Evolutionary conservation across 176 grass and related monocot species (phyloP), one percentile per base, ranked within the genome.

Genomic region (Zea luxurians): DNA sequence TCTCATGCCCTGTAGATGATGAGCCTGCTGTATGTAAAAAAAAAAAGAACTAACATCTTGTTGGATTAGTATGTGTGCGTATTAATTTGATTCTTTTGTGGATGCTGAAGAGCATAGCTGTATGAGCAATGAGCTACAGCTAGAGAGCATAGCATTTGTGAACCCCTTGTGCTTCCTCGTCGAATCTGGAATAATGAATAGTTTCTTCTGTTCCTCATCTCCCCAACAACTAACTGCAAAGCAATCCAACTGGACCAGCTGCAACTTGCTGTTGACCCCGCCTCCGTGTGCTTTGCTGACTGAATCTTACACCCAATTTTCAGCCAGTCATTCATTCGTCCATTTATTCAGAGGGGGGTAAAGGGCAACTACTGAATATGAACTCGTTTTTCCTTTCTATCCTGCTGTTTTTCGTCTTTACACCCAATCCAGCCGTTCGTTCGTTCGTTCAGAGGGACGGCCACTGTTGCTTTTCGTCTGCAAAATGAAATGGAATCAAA

Each of bases 1-100:
- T 7, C 15, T 58, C 54, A 3, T 58, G 54, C 5, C 59, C 10
- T 82, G 65, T 82, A 82, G 73, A 82, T 72, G 48, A 52, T 43
- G 47, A 70, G 57, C 11, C 21, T 34, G 73, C 21, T 34, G 73
- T 10, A 54, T 83, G 86, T 88, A 80, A 76, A 88, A 76, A 88
- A 88, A 80, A 80, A 76, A 88, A 76, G 83, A 88, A 80, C 81
- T 71, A 77, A 76, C 76, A 66, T 20, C 62, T 64, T 68, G 61
- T 75, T 75, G 64, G 48, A 70, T 79, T 84, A 83, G 53, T 61
- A 12, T 11, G 20, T 34, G 59, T 61, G 59, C 62, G 61, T 70
- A 10, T 78, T 7, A 10, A 40, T n/a, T n/a, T 10, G 55, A 27
- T 69, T 47, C 15, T 4, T 65, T 4, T 65, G 12, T 46, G 10